Evolutionary conservation across 1,284 basidiomycete genomes (phyloP), one percentile per base, ranked within the genome.

Genomic region (Cutaneotrichosporon cavernicola): DNA sequence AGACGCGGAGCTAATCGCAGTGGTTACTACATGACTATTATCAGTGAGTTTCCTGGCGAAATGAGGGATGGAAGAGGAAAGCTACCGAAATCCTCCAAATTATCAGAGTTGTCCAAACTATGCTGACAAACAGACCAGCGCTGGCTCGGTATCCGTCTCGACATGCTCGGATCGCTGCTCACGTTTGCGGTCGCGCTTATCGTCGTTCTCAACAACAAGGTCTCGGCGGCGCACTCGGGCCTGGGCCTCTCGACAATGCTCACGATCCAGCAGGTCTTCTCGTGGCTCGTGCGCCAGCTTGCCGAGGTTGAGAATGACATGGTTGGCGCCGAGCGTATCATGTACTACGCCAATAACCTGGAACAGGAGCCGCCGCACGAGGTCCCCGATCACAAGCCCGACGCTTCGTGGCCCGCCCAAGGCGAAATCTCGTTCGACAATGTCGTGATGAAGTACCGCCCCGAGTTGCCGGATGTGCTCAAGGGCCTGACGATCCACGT

Each of bases 271-370:
- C 75, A 76, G 58, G 78, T 86, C 0, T 92, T 94, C 72, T 88
- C 89, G 16, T 92, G 88, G 89, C 85, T 92, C 74, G 87, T 94
- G 56, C 87, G 90, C 26, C 91, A 94, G 76, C 84, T 85, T 58
- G 90, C 90, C 4, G 90, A 93, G 73, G 88, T 92, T 16, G 91
- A 95, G 79, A 94, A 95, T 76, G 86, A 94, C 78, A 93, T 95
- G 89, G 93, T 93, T 76, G 88, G 89, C 30, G 90, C 93, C 5
- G 92, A 96, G 78, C 88, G 91, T 53, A 84, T 93, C 58, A 72
- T 77, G 72, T 70, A 77, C 63, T 96, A 96, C 71, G 87, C 89
- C 36, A 84, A 84, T 38, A 83, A 86, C 56, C 79, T 92, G 32
- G 89, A 91, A 72, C 89, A 91, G 76, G 93, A 96, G 77, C 86